phyloP scores from a whole-genome alignment of 1,284 basidiomycete genomes.

The Ganoderma sinense region DNA sequence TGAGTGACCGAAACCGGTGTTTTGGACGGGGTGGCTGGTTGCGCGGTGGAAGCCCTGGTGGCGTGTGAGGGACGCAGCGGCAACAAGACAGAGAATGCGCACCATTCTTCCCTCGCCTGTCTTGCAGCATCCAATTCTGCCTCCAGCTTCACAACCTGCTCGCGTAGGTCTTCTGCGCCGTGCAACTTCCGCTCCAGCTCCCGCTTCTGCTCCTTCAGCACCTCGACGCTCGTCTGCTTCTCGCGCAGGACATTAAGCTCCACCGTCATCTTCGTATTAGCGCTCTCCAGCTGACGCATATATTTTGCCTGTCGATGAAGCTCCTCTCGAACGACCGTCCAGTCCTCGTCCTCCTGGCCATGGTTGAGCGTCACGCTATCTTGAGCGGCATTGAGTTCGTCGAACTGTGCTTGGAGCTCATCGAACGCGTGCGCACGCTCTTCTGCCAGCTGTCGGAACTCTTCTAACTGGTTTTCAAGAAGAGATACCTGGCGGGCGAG shows the following conservation, averaged over 20 bases:
- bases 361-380: conserved; percentile 34
- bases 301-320: conserved; percentile 69
- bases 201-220: conserved; percentile 79
- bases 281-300: conserved; percentile 66
- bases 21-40: conserved; percentile 47
- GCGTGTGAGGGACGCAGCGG: conserved; percentile 1
- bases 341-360: conserved; percentile 57
- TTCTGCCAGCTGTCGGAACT: conserved; percentile 48
- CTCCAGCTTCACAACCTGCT: conserved; percentile 63
- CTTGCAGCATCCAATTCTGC: conserved; percentile 67
- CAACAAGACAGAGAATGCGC: conserved; percentile 23
- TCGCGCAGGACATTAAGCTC: conserved; percentile 64
- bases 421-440: conserved; percentile 50
- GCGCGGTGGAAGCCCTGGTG: conserved; percentile 48
- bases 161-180: conserved; percentile 62
- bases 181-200: conserved; percentile 64
- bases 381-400: conserved; percentile 46
- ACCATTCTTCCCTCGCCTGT: conserved; percentile 64
- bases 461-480: conserved; percentile 53
- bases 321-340: conserved; percentile 66
- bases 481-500: conserved; percentile 51
- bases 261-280: conserved; percentile 62
- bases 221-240: conserved; percentile 66
- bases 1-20: conserved; percentile 62
- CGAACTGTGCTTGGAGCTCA: conserved; percentile 55